These are phyloP conservation scores for Carex cristatella DNA, from an alignment of 176 grass and related monocot genomes.

Conservation along the genomic window DNA sequence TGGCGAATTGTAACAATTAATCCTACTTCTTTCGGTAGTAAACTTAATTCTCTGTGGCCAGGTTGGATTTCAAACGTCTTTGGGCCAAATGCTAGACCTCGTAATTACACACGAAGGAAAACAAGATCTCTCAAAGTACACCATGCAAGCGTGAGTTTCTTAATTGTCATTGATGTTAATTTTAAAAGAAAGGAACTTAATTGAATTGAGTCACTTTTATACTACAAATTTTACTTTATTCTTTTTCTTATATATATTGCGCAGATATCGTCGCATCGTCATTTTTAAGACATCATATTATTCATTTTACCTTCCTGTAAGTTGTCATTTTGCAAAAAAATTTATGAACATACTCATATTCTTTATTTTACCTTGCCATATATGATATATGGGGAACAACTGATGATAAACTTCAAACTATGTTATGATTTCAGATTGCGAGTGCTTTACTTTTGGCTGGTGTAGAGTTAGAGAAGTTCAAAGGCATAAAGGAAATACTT, in stretches of 20 bases:
- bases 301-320: slow-evolving; percentile 61
- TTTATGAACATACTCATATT: no score
- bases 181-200: neutral
- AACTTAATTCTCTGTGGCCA: neutral
- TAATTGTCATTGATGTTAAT: neutral
- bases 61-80: slow-evolving; percentile 40
- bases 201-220: neutral
- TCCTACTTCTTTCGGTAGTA: neutral
- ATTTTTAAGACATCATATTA: slow-evolving; percentile 69
- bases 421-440: slow-evolving; percentile 25
- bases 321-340: neutral
- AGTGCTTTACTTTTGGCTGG: slow-evolving; percentile 41
- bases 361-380: neutral
- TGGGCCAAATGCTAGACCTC: slow-evolving; percentile 59
- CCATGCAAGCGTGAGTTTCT: slow-evolving; percentile 39
- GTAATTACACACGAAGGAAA: slow-evolving; percentile 37
- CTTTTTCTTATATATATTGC: neutral
- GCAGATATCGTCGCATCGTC: slow-evolving; percentile 49
- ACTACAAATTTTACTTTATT: neutral
- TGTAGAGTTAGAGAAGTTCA: slow-evolving; percentile 27
- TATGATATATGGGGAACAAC: no score
- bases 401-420: neutral
- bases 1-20: neutral
- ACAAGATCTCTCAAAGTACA: slow-evolving; percentile 37
- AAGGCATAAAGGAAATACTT: slow-evolving; percentile 35